A percentile compares a stretch with the other conserved stretches of the same genome.
Conservation (phyloP, 331 rosid species). For the Arachis monticola region DNA sequence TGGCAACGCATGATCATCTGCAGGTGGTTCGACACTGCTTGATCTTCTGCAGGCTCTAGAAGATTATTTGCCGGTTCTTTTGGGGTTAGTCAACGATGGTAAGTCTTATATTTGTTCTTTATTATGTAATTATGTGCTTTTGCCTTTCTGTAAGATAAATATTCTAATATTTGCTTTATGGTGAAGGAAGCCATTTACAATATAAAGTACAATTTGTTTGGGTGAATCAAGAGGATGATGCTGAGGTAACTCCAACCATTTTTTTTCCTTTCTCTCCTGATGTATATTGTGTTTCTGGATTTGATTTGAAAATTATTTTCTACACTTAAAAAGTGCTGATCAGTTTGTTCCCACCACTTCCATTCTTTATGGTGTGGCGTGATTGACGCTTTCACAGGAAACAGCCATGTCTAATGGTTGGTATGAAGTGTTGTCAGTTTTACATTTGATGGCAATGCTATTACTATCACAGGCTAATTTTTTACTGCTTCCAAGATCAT, state of each 20-base stretch:
- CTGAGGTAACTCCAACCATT: conserved; percentile 57
- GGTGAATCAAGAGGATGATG: conserved; percentile 96
- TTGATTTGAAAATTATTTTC: conserved; percentile 32
- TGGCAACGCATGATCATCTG: conserved; percentile 36
- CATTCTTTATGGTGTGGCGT: conserved; percentile 28
- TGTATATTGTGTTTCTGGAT: conserved; percentile 26
- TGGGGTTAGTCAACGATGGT: conserved; percentile 96
- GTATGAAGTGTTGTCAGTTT: conserved; percentile 96
- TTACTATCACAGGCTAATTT: conserved; percentile 86
- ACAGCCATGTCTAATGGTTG: conserved; percentile 84
- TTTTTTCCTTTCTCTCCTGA: neutral
- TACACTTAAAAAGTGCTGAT: conserved; percentile 30
- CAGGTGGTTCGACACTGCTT: conserved; percentile 92
- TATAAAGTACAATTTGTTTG: conserved; percentile 84
- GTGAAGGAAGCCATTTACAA: conserved; percentile 91
- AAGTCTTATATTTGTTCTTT: conserved; percentile 38
- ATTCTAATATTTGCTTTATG: conserved; percentile 35
- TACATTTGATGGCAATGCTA: conserved; percentile 93
- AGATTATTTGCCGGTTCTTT: conserved; percentile 93
- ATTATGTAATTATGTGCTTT: conserved; percentile 29
- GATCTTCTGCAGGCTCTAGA: conserved; percentile 90
- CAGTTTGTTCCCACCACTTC: conserved; percentile 4
- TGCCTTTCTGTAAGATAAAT: conserved; percentile 27
- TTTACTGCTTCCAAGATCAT: conserved; percentile 94
- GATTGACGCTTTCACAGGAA: conserved; percentile 68